phyloP scores from a whole-genome alignment of 2,329 filamentous ascomycete genomes.

The Sclerotinia glacialis region DNA sequence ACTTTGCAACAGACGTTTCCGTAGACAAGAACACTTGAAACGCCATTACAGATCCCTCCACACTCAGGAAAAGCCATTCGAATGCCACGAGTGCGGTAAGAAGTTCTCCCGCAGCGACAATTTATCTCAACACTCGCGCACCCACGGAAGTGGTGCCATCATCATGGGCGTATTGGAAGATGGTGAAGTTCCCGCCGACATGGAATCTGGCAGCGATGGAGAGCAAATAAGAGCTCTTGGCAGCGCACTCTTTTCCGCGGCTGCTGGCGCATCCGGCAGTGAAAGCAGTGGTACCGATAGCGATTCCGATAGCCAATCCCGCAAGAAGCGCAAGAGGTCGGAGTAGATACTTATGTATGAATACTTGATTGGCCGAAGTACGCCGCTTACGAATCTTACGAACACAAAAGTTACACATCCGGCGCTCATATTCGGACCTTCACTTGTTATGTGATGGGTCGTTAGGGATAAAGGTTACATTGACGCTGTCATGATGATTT shows the following conservation, averaged over 20 bases:
- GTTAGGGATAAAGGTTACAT: constrained; percentile 33
- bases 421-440: constrained; percentile 33
- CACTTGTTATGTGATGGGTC: constrained; percentile 32
- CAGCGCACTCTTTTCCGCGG: constrained; percentile 77
- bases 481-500: constrained; percentile 37
- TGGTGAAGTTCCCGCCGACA: constrained; percentile 53
- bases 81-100: constrained; percentile 97
- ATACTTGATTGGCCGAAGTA: constrained; percentile 31
- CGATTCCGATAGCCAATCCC: constrained; percentile 48
- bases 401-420: constrained; percentile 30
- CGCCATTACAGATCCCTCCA: constrained; percentile 97
- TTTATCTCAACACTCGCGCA: constrained; percentile 90
- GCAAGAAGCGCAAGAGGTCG: constrained; percentile 77
- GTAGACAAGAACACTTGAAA: constrained; percentile 97
- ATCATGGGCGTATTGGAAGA: constrained; percentile 85
- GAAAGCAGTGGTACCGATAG: constrained; percentile 53
- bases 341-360: constrained; percentile 44
- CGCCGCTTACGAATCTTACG: constrained; percentile 34
- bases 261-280: constrained; percentile 68
- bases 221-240: constrained; percentile 69
- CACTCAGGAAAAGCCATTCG: constrained; percentile 97
- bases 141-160: constrained; percentile 85
- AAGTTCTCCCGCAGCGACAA: constrained; percentile 99
- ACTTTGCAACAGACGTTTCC: constrained; percentile 94
- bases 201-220: constrained; percentile 44